Percentiles rank a stretch among this genome's conserved stretches.
Conservation (phyloP, 345 rosid species). For the Streptanthus diversifolius region DNA sequence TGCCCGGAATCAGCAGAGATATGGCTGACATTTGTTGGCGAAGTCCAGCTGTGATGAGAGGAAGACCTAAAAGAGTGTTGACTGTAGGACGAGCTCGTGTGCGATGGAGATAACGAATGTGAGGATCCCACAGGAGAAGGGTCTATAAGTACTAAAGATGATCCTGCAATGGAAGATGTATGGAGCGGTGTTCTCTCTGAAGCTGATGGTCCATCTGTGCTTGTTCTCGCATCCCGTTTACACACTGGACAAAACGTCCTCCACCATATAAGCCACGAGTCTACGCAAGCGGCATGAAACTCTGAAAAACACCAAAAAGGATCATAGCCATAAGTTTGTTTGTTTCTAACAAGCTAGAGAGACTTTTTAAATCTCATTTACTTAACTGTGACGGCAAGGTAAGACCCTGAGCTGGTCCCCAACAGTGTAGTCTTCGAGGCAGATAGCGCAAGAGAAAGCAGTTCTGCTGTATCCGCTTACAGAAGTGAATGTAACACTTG, state of each 20-base stretch:
- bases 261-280: conserved; percentile 84
- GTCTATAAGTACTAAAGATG: conserved; percentile 45
- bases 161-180: conserved; percentile 32
- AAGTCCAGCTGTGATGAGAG: background rate
- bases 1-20: conserved; percentile 55
- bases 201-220: conserved; percentile 56
- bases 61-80: conserved; percentile 47
- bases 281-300: conserved; percentile 80
- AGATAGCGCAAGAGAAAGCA: conserved; percentile 70
- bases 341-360: background rate
- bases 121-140: conserved; percentile 42
- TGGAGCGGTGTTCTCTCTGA: conserved; percentile 85
- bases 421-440: conserved; percentile 80
- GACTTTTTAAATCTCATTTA: background rate
- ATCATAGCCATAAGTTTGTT: background rate
- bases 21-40: conserved; percentile 39
- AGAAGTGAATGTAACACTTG: conserved; percentile 65
- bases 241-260: conserved; percentile 91
- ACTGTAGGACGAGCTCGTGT: conserved; percentile 45
- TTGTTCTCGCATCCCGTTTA: conserved; percentile 75
- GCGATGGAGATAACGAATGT: conserved; percentile 34
- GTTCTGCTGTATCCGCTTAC: conserved; percentile 69
- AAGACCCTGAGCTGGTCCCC: conserved; percentile 88
- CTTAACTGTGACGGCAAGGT: conserved; percentile 80
- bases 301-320: conserved; percentile 40